A percentile compares a stretch with the other conserved stretches of the same genome.
Evolutionary conservation across 2,329 filamentous ascomycete species (phyloP).

Genomic region (Fusarium citri): DNA sequence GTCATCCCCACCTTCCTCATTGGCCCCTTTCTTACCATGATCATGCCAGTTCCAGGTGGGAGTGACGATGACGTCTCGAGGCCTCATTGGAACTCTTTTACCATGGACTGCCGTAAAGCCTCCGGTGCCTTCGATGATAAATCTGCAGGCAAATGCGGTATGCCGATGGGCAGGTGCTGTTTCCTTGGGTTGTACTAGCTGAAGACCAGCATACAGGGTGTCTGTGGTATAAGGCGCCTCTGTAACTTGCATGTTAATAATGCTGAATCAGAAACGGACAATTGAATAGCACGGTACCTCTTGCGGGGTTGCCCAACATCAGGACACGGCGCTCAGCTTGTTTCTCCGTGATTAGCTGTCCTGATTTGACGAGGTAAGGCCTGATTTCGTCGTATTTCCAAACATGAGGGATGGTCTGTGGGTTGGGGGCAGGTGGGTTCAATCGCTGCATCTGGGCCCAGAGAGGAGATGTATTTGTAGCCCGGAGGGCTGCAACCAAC

Average conservation of each 20-base stretch:
- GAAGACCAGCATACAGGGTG: slow-evolving; percentile 67
- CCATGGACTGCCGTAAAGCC: slow-evolving; percentile 69
- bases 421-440: slow-evolving; percentile 60
- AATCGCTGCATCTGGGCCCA: slow-evolving; percentile 61
- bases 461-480: slow-evolving; percentile 50
- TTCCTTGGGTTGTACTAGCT: slow-evolving; percentile 67
- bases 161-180: slow-evolving; percentile 66
- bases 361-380: slow-evolving; percentile 50
- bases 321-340: slow-evolving; percentile 56
- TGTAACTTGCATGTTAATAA: slow-evolving; percentile 40
- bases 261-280: background rate
- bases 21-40: slow-evolving; percentile 65
- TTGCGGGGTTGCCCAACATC: slow-evolving; percentile 55
- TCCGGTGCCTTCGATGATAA: slow-evolving; percentile 65
- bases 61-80: slow-evolving; percentile 67
- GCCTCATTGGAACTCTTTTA: slow-evolving; percentile 60
- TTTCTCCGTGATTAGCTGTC: slow-evolving; percentile 51
- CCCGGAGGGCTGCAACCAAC: background rate
- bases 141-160: slow-evolving; percentile 65
- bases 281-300: slow-evolving; percentile 52
- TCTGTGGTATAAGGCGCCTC: slow-evolving; percentile 67
- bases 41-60: slow-evolving; percentile 71
- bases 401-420: slow-evolving; percentile 52
- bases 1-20: slow-evolving; percentile 43
- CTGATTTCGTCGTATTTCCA: slow-evolving; percentile 52